Percentiles rank a stretch among this genome's conserved stretches.
Evolutionary conservation across 108 stramenopile genomes (phyloP).

Genomic region (Poteriospumella lacustris): DNA sequence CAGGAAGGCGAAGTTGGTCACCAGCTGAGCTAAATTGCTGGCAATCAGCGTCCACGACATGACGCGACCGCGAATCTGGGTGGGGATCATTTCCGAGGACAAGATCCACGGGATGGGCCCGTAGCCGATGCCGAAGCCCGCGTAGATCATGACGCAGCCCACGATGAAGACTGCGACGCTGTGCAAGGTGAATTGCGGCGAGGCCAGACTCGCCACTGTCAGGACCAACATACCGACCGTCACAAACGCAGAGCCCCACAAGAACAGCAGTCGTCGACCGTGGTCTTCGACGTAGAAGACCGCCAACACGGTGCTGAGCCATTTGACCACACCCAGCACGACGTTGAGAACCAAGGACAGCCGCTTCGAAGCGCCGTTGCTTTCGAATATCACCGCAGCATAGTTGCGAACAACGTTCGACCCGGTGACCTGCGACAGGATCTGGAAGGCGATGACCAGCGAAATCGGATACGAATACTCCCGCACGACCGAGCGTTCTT

Average conservation of each 20-base stretch:
- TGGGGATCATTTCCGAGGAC: conserved; percentile 1
- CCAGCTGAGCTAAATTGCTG: neutral
- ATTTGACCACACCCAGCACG: neutral
- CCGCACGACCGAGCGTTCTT: too few species aligned
- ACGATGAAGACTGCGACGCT: neutral
- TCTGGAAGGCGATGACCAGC: neutral
- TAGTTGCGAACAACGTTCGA: neutral
- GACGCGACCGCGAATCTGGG: neutral
- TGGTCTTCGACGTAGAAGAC: neutral
- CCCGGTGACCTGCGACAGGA: neutral
- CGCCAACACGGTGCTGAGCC: neutral
- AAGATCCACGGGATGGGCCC: conserved; percentile 8
- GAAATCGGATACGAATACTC: neutral
- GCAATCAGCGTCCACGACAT: neutral
- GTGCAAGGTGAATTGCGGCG: neutral
- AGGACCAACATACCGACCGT: neutral
- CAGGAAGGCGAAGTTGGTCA: neutral
- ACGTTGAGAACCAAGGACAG: neutral
- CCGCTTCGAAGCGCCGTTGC: neutral
- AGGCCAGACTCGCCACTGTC: neutral
- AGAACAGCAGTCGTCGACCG: neutral
- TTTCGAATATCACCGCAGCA: conserved; percentile 12
- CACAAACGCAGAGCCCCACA: neutral
- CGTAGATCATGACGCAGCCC: neutral
- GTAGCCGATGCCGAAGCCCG: neutral